Evolutionary conservation across 73 alveolate species (phyloP), one percentile per base, ranked within the genome.

Genomic region (Breviolum minutum): DNA sequence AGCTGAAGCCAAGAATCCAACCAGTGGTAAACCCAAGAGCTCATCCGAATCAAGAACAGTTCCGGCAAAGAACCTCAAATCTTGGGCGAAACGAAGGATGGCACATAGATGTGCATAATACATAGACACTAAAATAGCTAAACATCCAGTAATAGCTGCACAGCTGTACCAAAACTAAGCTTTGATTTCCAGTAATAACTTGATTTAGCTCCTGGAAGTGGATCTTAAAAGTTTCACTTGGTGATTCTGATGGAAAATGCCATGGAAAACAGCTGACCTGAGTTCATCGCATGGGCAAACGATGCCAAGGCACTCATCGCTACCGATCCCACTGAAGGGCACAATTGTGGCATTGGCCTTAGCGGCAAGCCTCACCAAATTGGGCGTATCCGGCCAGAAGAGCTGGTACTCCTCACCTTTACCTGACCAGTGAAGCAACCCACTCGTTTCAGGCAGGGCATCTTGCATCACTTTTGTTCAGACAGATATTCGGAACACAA

Each of bases 381-480:
- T 64, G 3, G 97, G 77, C 68, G 81, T 20, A 40, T 73, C 87
- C 0, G 97, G 88, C 97, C 97, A 90, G 16, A 90, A 90, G 88
- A 90, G 97, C 87, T 90, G 97, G 74, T 90, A 90, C 88, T 90
- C 97, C 60, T 90, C 97, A 13, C 97, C 97, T 74, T 90, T 90
- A 17, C 97, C 97, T 90, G 76, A 22, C 77, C 24, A 22, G 77
- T 14, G 24, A 68, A 17, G 77, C 77, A 68, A 68, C 1, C 74
- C 17, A 22, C 77, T 68, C 24, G 77, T 22, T 68, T 2, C 77
- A 17, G 77, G 77, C 77, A 17, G 77, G 77, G 17, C 77, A 68
- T 68, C n/a, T 14, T 14, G 77, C n/a, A 40, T 40, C 54, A 40
- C 54, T 40, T 40, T 40, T 40, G 54, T 40, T 40, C 5, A 40